Conservation (phyloP, 1,284 basidiomycete genomes). For the Clitocybe nebularis region DNA sequence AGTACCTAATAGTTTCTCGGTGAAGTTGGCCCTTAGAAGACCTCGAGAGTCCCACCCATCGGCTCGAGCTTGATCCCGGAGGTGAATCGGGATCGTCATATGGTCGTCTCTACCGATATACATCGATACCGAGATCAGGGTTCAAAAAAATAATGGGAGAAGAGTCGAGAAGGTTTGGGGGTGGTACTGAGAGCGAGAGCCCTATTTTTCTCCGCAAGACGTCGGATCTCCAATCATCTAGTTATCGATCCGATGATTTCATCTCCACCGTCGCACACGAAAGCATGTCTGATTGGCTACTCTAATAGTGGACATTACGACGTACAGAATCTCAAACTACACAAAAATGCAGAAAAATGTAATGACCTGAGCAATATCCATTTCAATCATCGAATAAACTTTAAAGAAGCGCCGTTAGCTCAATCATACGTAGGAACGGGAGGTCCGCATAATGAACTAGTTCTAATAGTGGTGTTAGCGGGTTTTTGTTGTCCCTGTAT, state of each 20-base stretch:
- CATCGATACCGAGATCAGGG: constrained; percentile 1
- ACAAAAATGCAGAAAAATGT: constrained; percentile 1
- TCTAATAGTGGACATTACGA: constrained; percentile 4
- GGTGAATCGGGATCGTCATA: background rate
- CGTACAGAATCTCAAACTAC: too few relatives aligned
- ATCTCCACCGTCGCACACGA: too few relatives aligned
- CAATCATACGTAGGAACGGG: too few relatives aligned
- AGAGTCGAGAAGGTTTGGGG: background rate
- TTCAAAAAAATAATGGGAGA: background rate
- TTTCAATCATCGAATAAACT: too few relatives aligned
- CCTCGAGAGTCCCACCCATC: too few relatives aligned
- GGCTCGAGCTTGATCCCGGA: background rate
- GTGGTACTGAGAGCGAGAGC: background rate
- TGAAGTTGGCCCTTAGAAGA: too few relatives aligned
- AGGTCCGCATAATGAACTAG: constrained; percentile 5
- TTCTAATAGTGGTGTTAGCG: constrained; percentile 25
- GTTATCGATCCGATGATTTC: constrained; percentile 1
- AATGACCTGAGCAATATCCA: background rate
- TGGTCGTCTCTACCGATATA: background rate
- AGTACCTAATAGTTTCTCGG: too few relatives aligned
- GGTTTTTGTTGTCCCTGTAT: constrained; percentile 19
- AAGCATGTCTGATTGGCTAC: too few relatives aligned
- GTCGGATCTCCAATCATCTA: background rate
- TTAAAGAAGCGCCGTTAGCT: too few relatives aligned
- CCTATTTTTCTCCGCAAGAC: background rate